Percentiles rank a stretch among this genome's conserved stretches.
Conservation (phyloP, 169 alveolate genomes). For the Plasmodium blacklocki region DNA sequence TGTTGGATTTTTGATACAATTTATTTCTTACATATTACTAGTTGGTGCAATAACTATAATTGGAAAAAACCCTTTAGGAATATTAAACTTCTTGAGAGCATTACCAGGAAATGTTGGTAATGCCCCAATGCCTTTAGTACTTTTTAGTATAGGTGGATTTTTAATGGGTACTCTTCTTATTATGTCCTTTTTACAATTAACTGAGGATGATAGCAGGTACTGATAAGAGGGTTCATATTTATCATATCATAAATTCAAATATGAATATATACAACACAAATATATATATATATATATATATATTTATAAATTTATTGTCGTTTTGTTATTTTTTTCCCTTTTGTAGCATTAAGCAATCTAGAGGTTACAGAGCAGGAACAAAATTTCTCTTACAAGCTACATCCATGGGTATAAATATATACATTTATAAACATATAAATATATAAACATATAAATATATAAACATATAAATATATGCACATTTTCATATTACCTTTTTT, state of each 20-base stretch:
- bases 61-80: slow-evolving; percentile 87
- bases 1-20: slow-evolving; percentile 88
- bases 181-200: slow-evolving; percentile 89
- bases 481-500: neutral
- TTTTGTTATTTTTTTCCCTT: neutral
- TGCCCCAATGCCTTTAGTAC: slow-evolving; percentile 88
- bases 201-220: slow-evolving; percentile 90
- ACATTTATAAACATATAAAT: too few species aligned
- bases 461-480: neutral
- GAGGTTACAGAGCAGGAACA: slow-evolving; percentile 92
- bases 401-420: slow-evolving; percentile 81
- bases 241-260: neutral
- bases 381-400: slow-evolving; percentile 90
- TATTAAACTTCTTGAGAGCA: slow-evolving; percentile 88
- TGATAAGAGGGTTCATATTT: neutral
- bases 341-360: slow-evolving; percentile 89
- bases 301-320: neutral
- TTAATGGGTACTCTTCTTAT: slow-evolving; percentile 86
- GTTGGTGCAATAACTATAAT: slow-evolving; percentile 84
- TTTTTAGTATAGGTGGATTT: slow-evolving; percentile 88
- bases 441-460: too few species aligned
- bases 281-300: neutral
- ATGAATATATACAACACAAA: neutral
- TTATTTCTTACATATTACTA: slow-evolving; percentile 80
- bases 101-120: slow-evolving; percentile 87